A percentile compares a stretch with the other conserved stretches of the same genome.
These are phyloP conservation scores for Aspergillus sp. DNA, from an alignment of 2,329 filamentous ascomycete species.

Conservation along the genomic window DNA sequence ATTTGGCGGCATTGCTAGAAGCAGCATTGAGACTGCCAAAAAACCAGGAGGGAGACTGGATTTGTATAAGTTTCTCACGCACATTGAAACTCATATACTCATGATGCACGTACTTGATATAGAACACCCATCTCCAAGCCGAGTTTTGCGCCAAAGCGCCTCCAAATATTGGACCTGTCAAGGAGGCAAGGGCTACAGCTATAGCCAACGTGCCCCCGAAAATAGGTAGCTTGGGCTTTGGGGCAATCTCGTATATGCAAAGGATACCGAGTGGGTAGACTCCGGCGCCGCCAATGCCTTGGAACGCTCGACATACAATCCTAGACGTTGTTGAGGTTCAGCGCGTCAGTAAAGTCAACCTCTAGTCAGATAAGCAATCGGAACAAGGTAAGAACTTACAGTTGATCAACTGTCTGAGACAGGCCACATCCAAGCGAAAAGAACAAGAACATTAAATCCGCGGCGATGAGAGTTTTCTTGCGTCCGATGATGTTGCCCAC, in stretches of 20 bases:
- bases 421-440: constrained; percentile 5
- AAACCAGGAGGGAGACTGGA: not conserved
- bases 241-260: not conserved
- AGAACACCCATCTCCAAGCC: constrained; percentile 30
- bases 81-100: not conserved
- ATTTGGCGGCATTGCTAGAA: constrained; percentile 1
- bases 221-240: not conserved
- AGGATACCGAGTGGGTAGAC: constrained; percentile 4
- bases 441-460: not conserved
- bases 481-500: constrained; percentile 2
- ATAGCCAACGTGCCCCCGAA: not conserved
- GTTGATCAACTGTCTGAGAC: not conserved
- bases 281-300: constrained; percentile 5
- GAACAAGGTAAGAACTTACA: not conserved
- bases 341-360: not conserved
- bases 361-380: not conserved
- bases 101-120: constrained; percentile 16
- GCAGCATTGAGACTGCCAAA: not conserved
- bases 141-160: constrained; percentile 7
- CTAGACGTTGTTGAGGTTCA: not conserved
- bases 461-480: constrained; percentile 1
- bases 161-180: constrained; percentile 4
- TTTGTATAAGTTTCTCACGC: not conserved
- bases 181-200: not conserved
- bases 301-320: constrained; percentile 6